Conservation (phyloP, 2,329 filamentous ascomycete species). For the Hymenoscyphus occultus region DNA sequence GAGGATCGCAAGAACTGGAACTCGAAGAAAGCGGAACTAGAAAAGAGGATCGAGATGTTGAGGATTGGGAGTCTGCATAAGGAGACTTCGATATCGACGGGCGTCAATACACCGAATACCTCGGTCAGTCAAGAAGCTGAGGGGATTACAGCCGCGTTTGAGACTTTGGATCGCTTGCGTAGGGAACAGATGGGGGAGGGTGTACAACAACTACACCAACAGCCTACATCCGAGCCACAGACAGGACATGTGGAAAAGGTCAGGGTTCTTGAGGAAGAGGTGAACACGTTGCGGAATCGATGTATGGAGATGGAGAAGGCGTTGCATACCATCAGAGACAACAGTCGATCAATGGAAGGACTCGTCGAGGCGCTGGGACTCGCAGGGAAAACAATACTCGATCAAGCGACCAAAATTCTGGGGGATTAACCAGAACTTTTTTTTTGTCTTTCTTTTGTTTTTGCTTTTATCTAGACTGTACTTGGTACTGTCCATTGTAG, state of each 20-base stretch:
- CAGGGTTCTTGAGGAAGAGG: slow-evolving; percentile 27
- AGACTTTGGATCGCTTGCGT: slow-evolving; percentile 16
- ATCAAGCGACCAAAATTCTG: slow-evolving; percentile 19
- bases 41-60: slow-evolving; percentile 30
- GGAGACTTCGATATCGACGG: slow-evolving; percentile 5
- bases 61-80: slow-evolving; percentile 11
- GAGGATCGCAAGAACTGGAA: slow-evolving; percentile 34
- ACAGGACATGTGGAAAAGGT: slow-evolving; percentile 16
- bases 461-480: background rate
- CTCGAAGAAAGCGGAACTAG: slow-evolving; percentile 30
- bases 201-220: slow-evolving; percentile 1
- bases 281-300: slow-evolving; percentile 27
- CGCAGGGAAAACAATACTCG: slow-evolving; percentile 24
- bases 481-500: background rate
- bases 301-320: slow-evolving; percentile 30
- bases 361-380: slow-evolving; percentile 26
- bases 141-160: background rate
- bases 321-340: slow-evolving; percentile 28
- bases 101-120: slow-evolving; percentile 7
- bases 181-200: slow-evolving; percentile 15
- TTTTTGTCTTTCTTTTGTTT: too few relatives aligned
- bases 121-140: slow-evolving; percentile 8
- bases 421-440: too few relatives aligned
- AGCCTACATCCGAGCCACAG: slow-evolving; percentile 4
- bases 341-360: slow-evolving; percentile 30